A percentile compares a stretch with the other conserved stretches of the same genome.
These are phyloP conservation scores for Trypanosoma grayi DNA, from an alignment of 208 protist species.

Conservation along the genomic window DNA sequence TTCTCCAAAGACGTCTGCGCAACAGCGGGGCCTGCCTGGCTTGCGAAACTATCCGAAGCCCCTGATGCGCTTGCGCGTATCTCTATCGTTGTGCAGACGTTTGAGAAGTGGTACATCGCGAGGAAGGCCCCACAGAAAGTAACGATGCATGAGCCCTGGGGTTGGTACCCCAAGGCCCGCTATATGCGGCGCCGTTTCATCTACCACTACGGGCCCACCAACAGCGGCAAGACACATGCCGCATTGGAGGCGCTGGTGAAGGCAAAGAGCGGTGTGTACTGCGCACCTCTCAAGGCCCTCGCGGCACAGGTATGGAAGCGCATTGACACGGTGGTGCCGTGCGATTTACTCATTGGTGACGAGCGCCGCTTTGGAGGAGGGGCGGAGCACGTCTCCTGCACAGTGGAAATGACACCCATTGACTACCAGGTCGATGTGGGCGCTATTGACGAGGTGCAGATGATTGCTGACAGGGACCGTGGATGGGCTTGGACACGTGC, in stretches of 20 bases:
- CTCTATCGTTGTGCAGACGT: conserved; percentile 31
- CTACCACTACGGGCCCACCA: conserved; percentile 93
- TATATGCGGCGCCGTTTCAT: conserved; percentile 73
- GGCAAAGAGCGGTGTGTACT: conserved; percentile 88
- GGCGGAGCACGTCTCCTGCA: conserved; percentile 87
- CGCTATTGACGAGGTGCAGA: conserved; percentile 95
- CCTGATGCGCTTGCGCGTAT: conserved; percentile 23
- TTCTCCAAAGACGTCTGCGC: conserved; percentile 45
- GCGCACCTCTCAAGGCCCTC: conserved; percentile 93
- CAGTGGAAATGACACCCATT: conserved; percentile 88
- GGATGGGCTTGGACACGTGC: conserved; percentile 96
- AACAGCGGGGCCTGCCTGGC: conserved; percentile 27
- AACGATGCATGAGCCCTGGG: conserved; percentile 69
- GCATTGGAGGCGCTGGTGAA: conserved; percentile 63
- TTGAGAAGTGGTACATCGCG: conserved; percentile 64
- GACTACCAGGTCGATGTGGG: conserved; percentile 80
- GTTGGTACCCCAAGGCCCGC: conserved; percentile 84
- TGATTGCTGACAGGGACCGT: conserved; percentile 87
- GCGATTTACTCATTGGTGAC: conserved; percentile 94
- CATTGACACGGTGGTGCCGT: conserved; percentile 76
- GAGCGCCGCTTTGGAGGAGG: conserved; percentile 70
- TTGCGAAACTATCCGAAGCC: conserved; percentile 17
- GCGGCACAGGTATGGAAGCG: conserved; percentile 90
- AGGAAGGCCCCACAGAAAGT: conserved; percentile 52
- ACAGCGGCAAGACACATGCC: conserved; percentile 94